Evolutionary conservation across 2,329 filamentous ascomycete genomes (phyloP).

Genomic region (Epichloe glyceriae): DNA sequence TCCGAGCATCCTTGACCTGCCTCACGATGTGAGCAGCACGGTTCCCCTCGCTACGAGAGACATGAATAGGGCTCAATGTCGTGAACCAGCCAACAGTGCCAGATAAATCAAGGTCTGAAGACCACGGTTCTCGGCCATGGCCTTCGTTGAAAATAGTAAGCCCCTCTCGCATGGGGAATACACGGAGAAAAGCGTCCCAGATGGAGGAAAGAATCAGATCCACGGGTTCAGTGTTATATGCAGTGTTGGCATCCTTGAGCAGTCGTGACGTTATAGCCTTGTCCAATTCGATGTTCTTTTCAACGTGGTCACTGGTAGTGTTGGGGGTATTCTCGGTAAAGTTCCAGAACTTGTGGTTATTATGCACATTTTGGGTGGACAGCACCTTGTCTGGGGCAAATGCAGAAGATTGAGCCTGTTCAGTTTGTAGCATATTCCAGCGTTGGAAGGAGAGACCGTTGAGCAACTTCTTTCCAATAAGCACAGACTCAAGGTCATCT

Average conservation of each 20-base stretch:
- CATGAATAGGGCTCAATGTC: conserved; percentile 17
- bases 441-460: conserved; percentile 19
- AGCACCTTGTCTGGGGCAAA: not conserved
- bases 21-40: not conserved
- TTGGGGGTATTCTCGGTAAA: not conserved
- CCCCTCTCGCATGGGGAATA: conserved; percentile 16
- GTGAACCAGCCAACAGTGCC: conserved; percentile 27
- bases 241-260: conserved; percentile 8
- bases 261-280: conserved; percentile 2
- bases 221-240: conserved; percentile 18
- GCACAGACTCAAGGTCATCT: conserved; percentile 27
- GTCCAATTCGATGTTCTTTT: not conserved
- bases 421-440: conserved; percentile 22
- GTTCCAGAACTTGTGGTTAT: conserved; percentile 1
- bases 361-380: not conserved
- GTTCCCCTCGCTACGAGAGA: not conserved
- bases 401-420: conserved; percentile 11
- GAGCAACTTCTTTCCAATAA: conserved; percentile 12
- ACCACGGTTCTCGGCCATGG: conserved; percentile 19
- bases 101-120: conserved; percentile 16
- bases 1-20: conserved; percentile 1
- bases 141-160: conserved; percentile 15
- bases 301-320: conserved; percentile 1
- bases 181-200: conserved; percentile 14
- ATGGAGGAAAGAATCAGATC: conserved; percentile 20